Base-by-base conservation (phyloP, 306 rosid genomes). In the Medicago ruthenica region DNA sequence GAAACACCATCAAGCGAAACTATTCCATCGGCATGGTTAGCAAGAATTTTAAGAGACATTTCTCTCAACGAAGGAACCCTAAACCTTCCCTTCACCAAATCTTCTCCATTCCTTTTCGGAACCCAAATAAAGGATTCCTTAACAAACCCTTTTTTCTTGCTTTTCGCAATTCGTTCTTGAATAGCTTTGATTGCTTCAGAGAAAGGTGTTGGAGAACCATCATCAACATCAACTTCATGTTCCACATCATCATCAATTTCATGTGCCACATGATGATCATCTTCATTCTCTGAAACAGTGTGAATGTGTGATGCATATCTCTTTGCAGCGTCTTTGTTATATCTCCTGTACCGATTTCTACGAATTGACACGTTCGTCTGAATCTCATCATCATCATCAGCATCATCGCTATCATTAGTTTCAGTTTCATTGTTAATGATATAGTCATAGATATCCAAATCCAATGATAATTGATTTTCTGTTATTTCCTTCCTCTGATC, bases 1-100 rank as follows among this genome's bases (percentile, higher is more conserved):
- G 93, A 89, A 8, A 95, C 75, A 65, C 68, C 20, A 5, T 89
- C 97, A 50, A 95, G 91, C 16, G 96, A 95, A 79, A 61, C 79
- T 75, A 95, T 74, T 60, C 89, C 86, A 79, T 89, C 93, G 6
- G 84, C 91, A 82, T 92, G 73, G 36, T 77, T 75, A 10, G 88
- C 87, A 53, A 95, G 96, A 77, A 60, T 9, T 53, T 41, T 5
- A 65, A 90, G 70, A 37, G 85, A 85, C 34, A 92, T 40, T 47
- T 92, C 92, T 67, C 41, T 67, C 85, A 95, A 82, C 1, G 96
- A 87, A 24, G 98, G 97, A 17, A 84, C 81, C 4, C 2, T 47
- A 13, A 34, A 5, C 79, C 77, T 85, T 9, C 66, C 15, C 27
- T 8, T 22, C 27, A 59, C 36, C 31, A 9, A 59, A 16, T 44